These are phyloP conservation scores for Ruellia speciosa DNA, from an alignment of 305 asterid species.

Conservation along the genomic window DNA sequence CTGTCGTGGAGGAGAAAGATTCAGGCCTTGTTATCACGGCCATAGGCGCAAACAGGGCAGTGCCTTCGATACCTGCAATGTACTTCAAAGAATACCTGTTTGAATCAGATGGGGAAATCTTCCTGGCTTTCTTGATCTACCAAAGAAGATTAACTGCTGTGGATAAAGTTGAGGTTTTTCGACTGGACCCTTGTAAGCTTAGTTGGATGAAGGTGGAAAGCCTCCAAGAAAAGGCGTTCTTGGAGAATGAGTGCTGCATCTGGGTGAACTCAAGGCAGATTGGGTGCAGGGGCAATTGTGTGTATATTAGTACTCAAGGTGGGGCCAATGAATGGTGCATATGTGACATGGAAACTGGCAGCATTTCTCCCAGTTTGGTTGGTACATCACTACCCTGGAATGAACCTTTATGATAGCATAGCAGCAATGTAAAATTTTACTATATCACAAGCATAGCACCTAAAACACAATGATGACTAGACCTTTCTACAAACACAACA, in stretches of 20 bases:
- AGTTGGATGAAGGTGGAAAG: conserved; percentile 23
- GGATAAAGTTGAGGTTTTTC: conserved; percentile 31
- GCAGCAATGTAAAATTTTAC: too few species aligned
- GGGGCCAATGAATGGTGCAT: too few species aligned
- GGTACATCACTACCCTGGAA: too few species aligned
- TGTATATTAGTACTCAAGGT: conserved; percentile 26
- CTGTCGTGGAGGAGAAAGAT: conserved; percentile 20
- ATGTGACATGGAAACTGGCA: too few species aligned
- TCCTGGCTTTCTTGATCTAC: conserved; percentile 31
- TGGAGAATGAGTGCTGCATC: conserved; percentile 21
- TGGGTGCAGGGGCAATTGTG: conserved; percentile 29
- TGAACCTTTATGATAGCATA: too few species aligned
- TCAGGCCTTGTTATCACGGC: conserved; percentile 14
- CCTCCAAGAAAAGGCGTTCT: conserved; percentile 29
- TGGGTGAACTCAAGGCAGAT: conserved; percentile 22
- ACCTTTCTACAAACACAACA: too few species aligned
- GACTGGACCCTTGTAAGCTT: conserved; percentile 19
- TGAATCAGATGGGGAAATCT: conserved; percentile 34
- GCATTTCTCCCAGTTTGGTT: too few species aligned
- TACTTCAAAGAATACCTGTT: conserved; percentile 27
- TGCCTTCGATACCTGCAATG: conserved; percentile 25
- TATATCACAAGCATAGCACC: too few species aligned
- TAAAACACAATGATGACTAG: too few species aligned
- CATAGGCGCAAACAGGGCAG: conserved; percentile 22
- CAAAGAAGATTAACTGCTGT: conserved; percentile 14